Percentiles rank a stretch among this genome's conserved stretches.
These are phyloP conservation scores for Pythium volutum DNA, from an alignment of 352 stramenopile genomes.

Conservation along the genomic window DNA sequence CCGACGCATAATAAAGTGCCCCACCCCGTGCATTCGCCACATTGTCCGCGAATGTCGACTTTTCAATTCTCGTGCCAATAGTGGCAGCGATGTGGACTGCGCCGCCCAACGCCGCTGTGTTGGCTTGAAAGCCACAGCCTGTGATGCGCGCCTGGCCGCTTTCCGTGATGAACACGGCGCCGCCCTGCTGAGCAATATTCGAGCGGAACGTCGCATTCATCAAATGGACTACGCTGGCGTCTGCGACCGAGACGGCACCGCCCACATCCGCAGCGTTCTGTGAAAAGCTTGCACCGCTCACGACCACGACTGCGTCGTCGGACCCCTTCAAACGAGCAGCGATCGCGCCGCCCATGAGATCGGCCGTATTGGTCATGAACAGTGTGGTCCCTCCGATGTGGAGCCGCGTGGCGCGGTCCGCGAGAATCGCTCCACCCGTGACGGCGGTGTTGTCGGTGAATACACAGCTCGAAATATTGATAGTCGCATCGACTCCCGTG, in stretches of 20 bases:
- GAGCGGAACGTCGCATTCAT: constrained; percentile 24
- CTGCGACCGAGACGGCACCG: constrained; percentile 5
- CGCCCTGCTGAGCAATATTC: constrained; percentile 39
- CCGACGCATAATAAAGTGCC: constrained; percentile 43
- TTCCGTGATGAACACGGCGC: constrained; percentile 35
- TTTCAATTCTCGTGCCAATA: constrained; percentile 13
- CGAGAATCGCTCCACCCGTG: constrained; percentile 39
- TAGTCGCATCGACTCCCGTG: constrained; percentile 33
- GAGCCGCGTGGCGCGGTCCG: constrained; percentile 33
- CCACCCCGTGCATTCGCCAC: constrained; percentile 36
- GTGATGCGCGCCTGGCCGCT: constrained; percentile 23
- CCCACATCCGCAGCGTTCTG: constrained; percentile 5
- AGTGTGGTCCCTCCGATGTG: constrained; percentile 17
- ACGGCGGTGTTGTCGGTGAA: constrained; percentile 53
- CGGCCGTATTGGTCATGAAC: constrained; percentile 47
- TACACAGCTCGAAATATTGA: constrained; percentile 30
- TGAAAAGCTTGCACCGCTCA: not conserved
- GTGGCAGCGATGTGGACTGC: constrained; percentile 34
- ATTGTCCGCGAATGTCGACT: constrained; percentile 34
- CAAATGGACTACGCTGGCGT: not conserved
- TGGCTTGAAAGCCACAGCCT: constrained; percentile 23
- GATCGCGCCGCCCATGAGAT: constrained; percentile 47
- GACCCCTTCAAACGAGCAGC: constrained; percentile 16
- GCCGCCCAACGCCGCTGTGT: constrained; percentile 36
- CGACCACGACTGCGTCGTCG: not conserved